A percentile compares a stretch with the other conserved stretches of the same genome.
phyloP scores from a whole-genome alignment of 768 basidiomycete species.

The Leccinum aurantiacum region DNA sequence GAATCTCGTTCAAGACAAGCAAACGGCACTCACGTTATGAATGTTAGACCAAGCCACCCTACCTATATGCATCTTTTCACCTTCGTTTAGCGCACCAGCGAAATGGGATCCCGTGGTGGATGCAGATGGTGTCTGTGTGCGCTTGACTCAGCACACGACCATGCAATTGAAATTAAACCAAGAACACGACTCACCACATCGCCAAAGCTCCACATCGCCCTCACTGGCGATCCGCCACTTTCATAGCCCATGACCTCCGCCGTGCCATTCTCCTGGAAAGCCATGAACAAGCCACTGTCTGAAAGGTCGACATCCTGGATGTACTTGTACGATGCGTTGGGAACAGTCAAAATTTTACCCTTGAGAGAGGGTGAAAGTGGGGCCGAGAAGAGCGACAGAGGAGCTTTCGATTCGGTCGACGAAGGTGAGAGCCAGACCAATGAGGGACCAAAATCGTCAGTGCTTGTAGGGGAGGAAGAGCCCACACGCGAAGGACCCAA shows the following conservation, averaged over 20 bases:
- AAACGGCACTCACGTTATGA: conserved; percentile 45
- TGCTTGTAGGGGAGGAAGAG: not conserved
- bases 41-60: conserved; percentile 67
- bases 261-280: conserved; percentile 52
- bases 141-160: not conserved
- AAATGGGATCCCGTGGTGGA: conserved; percentile 52
- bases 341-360: conserved; percentile 43
- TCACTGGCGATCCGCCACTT: conserved; percentile 38
- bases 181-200: conserved; percentile 42
- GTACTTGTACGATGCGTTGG: conserved; percentile 45
- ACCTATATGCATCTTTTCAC: conserved; percentile 54
- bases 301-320: conserved; percentile 64
- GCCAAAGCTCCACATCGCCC: conserved; percentile 54
- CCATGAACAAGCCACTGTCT: conserved; percentile 60
- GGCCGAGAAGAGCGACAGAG: conserved; percentile 34
- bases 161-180: not conserved
- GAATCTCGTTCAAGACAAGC: not conserved
- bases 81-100: conserved; percentile 51
- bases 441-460: conserved; percentile 17
- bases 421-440: conserved; percentile 37
- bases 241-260: conserved; percentile 54
- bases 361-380: conserved; percentile 52
- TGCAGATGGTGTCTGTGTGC: conserved; percentile 40
- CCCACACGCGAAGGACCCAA: conserved; percentile 26
- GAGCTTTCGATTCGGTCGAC: conserved; percentile 9